Evolutionary conservation across 257 asterid species (phyloP).

Genomic region (Linaria vulgaris): DNA sequence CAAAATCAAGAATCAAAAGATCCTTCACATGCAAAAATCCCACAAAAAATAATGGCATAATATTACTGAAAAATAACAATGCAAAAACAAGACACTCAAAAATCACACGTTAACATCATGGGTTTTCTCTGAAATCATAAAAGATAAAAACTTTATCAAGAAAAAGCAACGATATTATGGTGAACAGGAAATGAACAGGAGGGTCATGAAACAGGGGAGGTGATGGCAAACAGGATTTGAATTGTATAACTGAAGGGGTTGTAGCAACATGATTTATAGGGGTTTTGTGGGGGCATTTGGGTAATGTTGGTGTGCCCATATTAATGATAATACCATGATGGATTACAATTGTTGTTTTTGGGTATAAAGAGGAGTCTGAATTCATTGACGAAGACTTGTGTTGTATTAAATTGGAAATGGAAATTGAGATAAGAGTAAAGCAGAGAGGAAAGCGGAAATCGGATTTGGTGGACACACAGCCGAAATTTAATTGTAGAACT

Average conservation of each 20-base stretch:
- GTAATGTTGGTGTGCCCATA: slow-evolving; percentile 33
- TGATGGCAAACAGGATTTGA: slow-evolving; percentile 30
- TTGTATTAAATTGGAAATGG: too few species aligned
- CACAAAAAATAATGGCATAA: slow-evolving; percentile 15
- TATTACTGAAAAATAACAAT: too few species aligned
- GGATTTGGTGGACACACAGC: too few species aligned
- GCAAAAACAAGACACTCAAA: background rate
- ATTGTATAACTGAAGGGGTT: slow-evolving; percentile 25
- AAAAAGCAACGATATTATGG: too few species aligned
- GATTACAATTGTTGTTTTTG: too few species aligned
- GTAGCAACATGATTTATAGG: slow-evolving; percentile 24
- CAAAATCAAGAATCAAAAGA: slow-evolving; percentile 8
- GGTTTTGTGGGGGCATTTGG: slow-evolving; percentile 32
- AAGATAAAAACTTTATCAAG: slow-evolving; percentile 5
- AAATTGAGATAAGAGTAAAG: background rate
- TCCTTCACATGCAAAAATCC: slow-evolving; percentile 20
- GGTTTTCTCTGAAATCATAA: slow-evolving; percentile 18
- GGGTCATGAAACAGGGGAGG: slow-evolving; percentile 28
- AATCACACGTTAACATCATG: slow-evolving; percentile 2
- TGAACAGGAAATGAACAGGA: background rate
- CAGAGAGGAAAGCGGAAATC: slow-evolving; percentile 30
- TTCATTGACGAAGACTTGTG: too few species aligned
- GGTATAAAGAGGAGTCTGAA: too few species aligned
- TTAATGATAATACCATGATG: background rate
- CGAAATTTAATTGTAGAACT: slow-evolving; percentile 18